Base-by-base conservation (phyloP, 2,329 filamentous ascomycete species). In the Nemania sp. region DNA sequence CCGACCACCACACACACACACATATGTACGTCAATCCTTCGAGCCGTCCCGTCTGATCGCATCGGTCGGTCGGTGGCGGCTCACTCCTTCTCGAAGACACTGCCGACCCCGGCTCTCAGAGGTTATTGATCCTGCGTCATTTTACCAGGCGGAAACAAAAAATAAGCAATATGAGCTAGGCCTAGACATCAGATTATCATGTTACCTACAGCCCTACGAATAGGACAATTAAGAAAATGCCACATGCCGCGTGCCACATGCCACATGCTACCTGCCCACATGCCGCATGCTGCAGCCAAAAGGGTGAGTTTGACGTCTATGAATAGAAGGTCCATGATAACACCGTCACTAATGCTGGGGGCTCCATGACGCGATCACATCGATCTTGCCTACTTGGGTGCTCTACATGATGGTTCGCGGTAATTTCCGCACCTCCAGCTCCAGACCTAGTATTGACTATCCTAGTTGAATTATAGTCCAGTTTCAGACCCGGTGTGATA, bases 61-160 rank as follows among this genome's bases (percentile, higher is more conserved):
- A 30, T 41, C 28, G 24, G 42, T 54, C 46, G 37, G 42, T 26
- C 23, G 23, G 19, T 37, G 23, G 42, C 15, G 30, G 24, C 52
- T 41, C 33, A 43, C 15, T n/a, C 37, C 20, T 47, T 53, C 26
- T 56, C 41, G 40, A 56, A 56, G 36, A 19, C 46, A 52, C 50
- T 59, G 28, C 28, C 28, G 28, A 31, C 4, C 28, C 56, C 54
- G 51, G 51, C 24, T 41, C 40, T 48, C 34, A 36, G 44, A 57
- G 42, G 42, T 54, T 57, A 54, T 52, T 52, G 48, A 52, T 55
- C 52, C 52, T 56, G 34, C 52, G 48, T 48, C 56, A 56, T 44
- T 28, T n/a, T 14, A 31, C 28, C 28, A 49, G 33, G 28, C 43
- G 22, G 24, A 36, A 41, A 52, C 52, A 55, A 54, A 44, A 30